Evolutionary conservation across 2,329 filamentous ascomycete genomes (phyloP).

Genomic region (Calonectria pauciramosa): DNA sequence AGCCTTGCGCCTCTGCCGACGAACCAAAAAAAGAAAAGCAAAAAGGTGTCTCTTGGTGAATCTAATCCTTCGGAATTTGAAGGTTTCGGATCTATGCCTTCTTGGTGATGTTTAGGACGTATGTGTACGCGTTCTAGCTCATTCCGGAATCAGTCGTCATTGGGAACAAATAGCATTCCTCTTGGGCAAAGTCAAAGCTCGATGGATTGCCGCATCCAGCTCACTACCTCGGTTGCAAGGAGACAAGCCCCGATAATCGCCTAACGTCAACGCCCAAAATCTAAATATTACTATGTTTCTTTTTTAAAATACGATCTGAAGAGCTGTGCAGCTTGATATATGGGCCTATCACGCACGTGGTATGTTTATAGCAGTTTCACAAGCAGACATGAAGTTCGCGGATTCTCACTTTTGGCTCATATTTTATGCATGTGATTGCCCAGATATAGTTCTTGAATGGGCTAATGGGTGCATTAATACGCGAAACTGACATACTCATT

Average conservation of each 20-base stretch:
- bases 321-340: too few species aligned
- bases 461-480: background rate
- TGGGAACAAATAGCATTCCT: background rate
- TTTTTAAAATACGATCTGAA: too few species aligned
- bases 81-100: background rate
- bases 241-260: background rate
- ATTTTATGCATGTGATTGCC: too few species aligned
- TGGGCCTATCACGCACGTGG: too few species aligned
- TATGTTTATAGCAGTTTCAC: too few species aligned
- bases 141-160: background rate
- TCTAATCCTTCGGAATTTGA: background rate
- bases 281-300: too few species aligned
- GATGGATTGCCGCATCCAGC: background rate
- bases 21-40: too few species aligned
- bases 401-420: too few species aligned
- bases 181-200: background rate
- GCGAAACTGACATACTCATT: background rate
- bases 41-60: too few species aligned
- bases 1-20: background rate
- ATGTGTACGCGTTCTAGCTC: background rate
- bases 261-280: background rate
- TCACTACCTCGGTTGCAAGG: background rate
- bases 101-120: background rate
- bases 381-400: too few species aligned
- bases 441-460: too few species aligned